A percentile compares a stretch with the other conserved stretches of the same genome.
Evolutionary conservation across 352 stramenopile species (phyloP).

Genomic region (Phytophthora sansomeana): DNA sequence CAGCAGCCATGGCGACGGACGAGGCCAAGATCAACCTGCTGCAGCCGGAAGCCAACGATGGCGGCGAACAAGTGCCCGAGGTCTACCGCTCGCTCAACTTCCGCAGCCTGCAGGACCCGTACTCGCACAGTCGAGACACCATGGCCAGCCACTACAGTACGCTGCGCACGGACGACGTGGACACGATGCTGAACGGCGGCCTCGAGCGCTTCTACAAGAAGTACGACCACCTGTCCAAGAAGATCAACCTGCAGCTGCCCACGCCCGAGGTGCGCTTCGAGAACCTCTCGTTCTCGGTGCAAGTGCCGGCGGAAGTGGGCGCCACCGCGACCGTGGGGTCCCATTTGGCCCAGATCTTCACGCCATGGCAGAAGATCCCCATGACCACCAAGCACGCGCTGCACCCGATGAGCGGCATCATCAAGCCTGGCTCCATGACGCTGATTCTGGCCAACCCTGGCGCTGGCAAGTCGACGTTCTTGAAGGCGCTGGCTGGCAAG

Average conservation of each 20-base stretch:
- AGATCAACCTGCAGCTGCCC: too few species aligned
- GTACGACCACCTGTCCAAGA: too few species aligned
- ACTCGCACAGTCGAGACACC: too few species aligned
- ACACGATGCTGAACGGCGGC: constrained; percentile 66
- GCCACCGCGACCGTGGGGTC: constrained; percentile 60
- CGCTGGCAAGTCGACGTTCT: constrained; percentile 72
- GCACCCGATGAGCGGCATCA: constrained; percentile 75
- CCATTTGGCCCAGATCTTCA: constrained; percentile 58
- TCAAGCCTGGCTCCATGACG: constrained; percentile 59
- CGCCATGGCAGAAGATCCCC: constrained; percentile 51
- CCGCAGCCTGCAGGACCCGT: constrained; percentile 69
- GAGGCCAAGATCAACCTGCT: constrained; percentile 36
- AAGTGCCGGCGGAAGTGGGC: too few species aligned
- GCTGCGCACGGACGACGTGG: constrained; percentile 60
- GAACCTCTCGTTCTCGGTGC: too few species aligned
- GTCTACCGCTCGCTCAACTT: constrained; percentile 78
- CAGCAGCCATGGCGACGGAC: constrained; percentile 19
- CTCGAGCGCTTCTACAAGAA: constrained; percentile 76
- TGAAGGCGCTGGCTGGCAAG: constrained; percentile 69
- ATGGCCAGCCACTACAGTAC: constrained; percentile 29
- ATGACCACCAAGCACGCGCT: constrained; percentile 53
- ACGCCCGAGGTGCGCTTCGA: too few species aligned
- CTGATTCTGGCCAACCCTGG: constrained; percentile 61
- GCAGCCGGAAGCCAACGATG: constrained; percentile 36
- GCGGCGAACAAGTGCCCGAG: constrained; percentile 51